Base-by-base conservation (phyloP, 2,329 filamentous ascomycete genomes). In the Helminthosporium solani region DNA sequence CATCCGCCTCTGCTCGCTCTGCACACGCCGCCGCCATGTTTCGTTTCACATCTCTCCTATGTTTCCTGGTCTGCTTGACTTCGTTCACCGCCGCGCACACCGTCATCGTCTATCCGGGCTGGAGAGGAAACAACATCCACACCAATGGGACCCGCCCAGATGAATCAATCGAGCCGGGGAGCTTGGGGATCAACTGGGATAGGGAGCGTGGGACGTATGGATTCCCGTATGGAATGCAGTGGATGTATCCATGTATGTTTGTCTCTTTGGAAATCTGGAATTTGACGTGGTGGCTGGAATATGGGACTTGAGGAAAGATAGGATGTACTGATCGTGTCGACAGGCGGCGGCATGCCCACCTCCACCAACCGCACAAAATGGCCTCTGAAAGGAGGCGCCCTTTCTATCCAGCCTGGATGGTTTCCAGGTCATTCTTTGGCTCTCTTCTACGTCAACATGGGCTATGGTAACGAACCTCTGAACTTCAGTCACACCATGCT, bases 381-480 rank as follows among this genome's bases (percentile, higher is more conserved):
- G 94, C 91, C 94, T 14, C 79, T 90, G 40, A 82, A 75, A 23
- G 94, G 94, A 57, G 94, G 94, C 52, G 90, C 90, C n/a, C 64
- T 99, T 50, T 81, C 90, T 40, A 80, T 96, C 61, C 92, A 97
- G 66, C 94, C 94, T 0, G 94, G 92, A 63, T 97, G 94, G 94
- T 96, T 96, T 76, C 84, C 85, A 47, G 94, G 94, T 54, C 94
- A 97, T 70, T 70, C 81, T 28, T 85, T 83, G 5, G 92, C 90
- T 15, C 82, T 90, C 60, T 79, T 96, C 66, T 96, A 95, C 74
- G 77, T 97, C 73, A 97, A 97, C 75, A 78, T 97, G 44, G 94
- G 94, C 56, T 83, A 91, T 55, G 90, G 88, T 54, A 89, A 80
- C 27, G 83, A 87, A 7, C 92, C 94, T 0, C 70, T 73, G 6